These are phyloP conservation scores for Inga oerstediana DNA, from an alignment of 306 rosid genomes.

Conservation along the genomic window DNA sequence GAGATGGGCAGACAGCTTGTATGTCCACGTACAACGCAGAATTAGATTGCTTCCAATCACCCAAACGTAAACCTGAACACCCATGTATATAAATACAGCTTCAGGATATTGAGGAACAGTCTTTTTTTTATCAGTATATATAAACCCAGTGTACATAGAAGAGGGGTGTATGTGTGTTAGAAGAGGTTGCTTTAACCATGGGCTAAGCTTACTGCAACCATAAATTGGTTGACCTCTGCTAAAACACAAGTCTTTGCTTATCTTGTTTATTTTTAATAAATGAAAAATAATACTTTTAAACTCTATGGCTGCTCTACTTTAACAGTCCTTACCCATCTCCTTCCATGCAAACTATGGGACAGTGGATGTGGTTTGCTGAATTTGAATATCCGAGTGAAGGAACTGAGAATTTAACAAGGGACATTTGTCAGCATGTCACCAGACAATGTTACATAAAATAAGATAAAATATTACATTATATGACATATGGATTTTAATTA, in stretches of 20 bases:
- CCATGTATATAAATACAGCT: constrained; percentile 26
- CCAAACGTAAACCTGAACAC: constrained; percentile 87
- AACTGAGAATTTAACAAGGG: constrained; percentile 53
- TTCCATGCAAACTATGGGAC: constrained; percentile 58
- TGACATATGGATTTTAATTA: not conserved
- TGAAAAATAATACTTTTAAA: not conserved
- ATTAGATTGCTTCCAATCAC: constrained; percentile 90
- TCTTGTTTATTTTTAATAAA: not conserved
- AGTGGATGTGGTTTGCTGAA: constrained; percentile 48
- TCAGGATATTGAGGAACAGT: constrained; percentile 31
- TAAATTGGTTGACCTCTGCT: not conserved
- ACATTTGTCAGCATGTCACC: constrained; percentile 20
- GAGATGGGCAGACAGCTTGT: constrained; percentile 97
- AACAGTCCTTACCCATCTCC: constrained; percentile 59
- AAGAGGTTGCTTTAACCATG: not conserved
- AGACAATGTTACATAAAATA: constrained; percentile 15
- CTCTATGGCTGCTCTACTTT: not conserved
- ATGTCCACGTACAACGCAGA: constrained; percentile 98
- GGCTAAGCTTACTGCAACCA: not conserved
- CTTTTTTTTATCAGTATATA: constrained; percentile 8
- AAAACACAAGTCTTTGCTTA: too few relatives aligned
- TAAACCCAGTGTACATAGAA: not conserved
- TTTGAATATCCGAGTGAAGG: constrained; percentile 78
- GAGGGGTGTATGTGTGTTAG: not conserved
- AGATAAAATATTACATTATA: not conserved